Evolutionary conservation across 2,329 filamentous ascomycete genomes (phyloP), one percentile per base, ranked within the genome.

Genomic region (Parascedosporium putredinis): DNA sequence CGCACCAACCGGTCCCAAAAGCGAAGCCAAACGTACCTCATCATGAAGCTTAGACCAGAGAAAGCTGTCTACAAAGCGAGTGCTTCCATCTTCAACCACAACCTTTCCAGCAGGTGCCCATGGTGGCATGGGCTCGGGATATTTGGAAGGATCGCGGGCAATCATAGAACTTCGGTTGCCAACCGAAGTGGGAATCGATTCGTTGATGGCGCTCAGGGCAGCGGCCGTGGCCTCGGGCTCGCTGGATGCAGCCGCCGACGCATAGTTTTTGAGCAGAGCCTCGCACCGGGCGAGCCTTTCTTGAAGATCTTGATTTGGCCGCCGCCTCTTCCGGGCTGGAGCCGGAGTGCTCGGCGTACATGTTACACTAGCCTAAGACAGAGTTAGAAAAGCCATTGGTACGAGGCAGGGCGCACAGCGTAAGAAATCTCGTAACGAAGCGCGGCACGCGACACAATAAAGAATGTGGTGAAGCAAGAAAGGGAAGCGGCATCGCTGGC

Each of bases 261-360:
- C 75, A 61, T 81, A 80, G 52, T 76, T 73, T 55, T 77, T 79
- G 20, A 80, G 62, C 34, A 81, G 63, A 54, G 77, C 74, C 56
- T 81, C 78, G 54, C 77, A 80, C 50, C 76, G 68, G 3, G 76
- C 75, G 31, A 81, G 66, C 34, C 78, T 71, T 60, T 81, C 77
- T 56, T 81, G 77, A 10, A 81, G 68, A 56, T 81, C 78, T 56
- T 81, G 77, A 49, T 81, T 80, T 8, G 78, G 78, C 45, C 76
- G 67, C 54, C 75, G 67, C 36, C 78, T 71, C 64, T 80, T 81
- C 51, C 77, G 73, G 24, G 76, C 74, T 5, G 77, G 77, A 6
- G 78, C 78, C 1, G 78, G 78, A 18, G 73, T 79, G 55, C 76
- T 80, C 3, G 78, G 77, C 9, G 74, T 78, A 56, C 78, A 81